Conservation (phyloP, 805 yeast species). For the Candida morakotiae region DNA sequence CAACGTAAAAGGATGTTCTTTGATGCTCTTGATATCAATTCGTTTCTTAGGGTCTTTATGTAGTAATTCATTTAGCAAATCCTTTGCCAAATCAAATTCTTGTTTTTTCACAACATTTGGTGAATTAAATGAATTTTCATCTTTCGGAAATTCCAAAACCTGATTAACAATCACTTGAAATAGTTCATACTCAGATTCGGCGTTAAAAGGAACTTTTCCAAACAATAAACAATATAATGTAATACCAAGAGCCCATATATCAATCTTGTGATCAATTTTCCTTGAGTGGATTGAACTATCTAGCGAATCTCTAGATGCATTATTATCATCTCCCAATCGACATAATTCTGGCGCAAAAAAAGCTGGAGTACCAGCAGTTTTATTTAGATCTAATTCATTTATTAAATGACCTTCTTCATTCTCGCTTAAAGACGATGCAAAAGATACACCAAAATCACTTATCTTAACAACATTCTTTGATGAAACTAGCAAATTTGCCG, state of each 20-base stretch:
- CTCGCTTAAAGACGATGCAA: conserved; percentile 49
- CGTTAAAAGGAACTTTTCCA: conserved; percentile 87
- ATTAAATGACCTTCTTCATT: conserved; percentile 40
- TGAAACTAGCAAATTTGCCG: conserved; percentile 80
- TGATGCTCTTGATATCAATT: conserved; percentile 66
- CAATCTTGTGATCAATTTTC: conserved; percentile 75
- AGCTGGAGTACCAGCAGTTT: conserved; percentile 97
- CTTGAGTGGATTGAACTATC: conserved; percentile 21
- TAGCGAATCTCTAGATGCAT: not conserved
- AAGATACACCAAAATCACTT: conserved; percentile 95
- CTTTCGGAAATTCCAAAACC: conserved; percentile 53
- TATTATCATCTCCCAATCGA: conserved; percentile 32
- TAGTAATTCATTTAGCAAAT: conserved; percentile 58
- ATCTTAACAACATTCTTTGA: conserved; percentile 76
- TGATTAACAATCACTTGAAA: conserved; percentile 76
- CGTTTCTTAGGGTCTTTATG: conserved; percentile 68
- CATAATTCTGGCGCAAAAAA: conserved; percentile 94
- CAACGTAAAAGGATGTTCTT: conserved; percentile 64
- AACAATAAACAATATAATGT: conserved; percentile 83
- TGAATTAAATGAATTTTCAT: conserved; percentile 29
- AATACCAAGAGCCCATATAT: conserved; percentile 97
- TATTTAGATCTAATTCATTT: conserved; percentile 76
- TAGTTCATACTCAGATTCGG: conserved; percentile 79
- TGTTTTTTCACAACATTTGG: conserved; percentile 35
- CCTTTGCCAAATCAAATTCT: conserved; percentile 48